Base-by-base conservation (phyloP, 306 rosid genomes). In the Hippophae gyantsensis region DNA sequence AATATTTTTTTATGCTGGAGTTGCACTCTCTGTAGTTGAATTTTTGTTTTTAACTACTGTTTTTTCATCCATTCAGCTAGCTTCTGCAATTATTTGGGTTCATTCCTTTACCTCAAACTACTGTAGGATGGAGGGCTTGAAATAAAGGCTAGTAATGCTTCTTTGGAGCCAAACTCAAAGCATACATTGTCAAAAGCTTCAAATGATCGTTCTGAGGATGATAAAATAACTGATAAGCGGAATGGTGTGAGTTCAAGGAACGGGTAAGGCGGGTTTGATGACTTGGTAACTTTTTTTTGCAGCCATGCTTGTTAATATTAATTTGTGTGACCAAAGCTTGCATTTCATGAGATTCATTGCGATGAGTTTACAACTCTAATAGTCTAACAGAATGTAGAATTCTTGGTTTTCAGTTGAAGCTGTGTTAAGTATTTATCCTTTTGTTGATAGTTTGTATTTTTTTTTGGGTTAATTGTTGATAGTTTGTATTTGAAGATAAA, bases 21-120 rank as follows among this genome's bases (percentile, higher is more conserved):
- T 72, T 80, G 42, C 73, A 68, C 69, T 80, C 76, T 69, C 54
- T 75, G 58, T 78, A 67, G 77, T 61, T 68, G 65, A 50, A 81
- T 76, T 52, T 76, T 93, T 78, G 83, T 81, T 80, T 81, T 84
- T 93, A 86, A 93, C 97, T 86, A 84, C 44, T 56, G 80, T 75
- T 78, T 88, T 88, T 81, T 85, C 76, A 81, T 81, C 85, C 84
- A 66, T 74, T 93, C 97, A 93, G 99, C 94, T 82, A 85, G 97
- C 95, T 92, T 92, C 99, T 88, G 90, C 99, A 88, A 92, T 92
- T 85, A 88, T 93, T 88, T 88, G 97, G 99, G 99, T 82, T 93
- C 99, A 93, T 93, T 82, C 97, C 94, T 88, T 93, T 93, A 76
- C 99, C 99, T 93, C 99, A 84, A 88, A 93, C 99, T 88, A 84